Conservation (phyloP, 2,329 filamentous ascomycete species). For the Stenocarpella maydis region DNA sequence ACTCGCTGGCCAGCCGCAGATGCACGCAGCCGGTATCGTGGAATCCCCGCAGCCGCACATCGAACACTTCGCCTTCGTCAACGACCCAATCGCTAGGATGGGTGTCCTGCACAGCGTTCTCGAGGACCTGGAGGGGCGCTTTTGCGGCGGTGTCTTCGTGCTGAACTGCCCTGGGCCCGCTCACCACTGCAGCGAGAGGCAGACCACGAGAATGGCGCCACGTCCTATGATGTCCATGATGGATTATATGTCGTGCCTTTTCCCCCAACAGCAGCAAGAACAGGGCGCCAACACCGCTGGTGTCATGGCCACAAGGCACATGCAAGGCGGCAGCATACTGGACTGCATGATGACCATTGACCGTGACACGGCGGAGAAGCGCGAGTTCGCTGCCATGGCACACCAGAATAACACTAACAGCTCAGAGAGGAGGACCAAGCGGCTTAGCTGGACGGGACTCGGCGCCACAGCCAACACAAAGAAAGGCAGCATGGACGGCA, state of each 20-base stretch:
- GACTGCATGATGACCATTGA: conserved; percentile 48
- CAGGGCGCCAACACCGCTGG: conserved; percentile 31
- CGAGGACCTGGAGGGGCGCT: conserved; percentile 47
- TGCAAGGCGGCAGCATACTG: conserved; percentile 39
- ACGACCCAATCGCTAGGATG: conserved; percentile 50
- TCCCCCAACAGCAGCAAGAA: conserved; percentile 43
- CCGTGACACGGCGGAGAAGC: conserved; percentile 51
- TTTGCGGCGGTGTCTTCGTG: conserved; percentile 51
- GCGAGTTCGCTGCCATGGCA: conserved; percentile 51
- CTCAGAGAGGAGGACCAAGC: conserved; percentile 40
- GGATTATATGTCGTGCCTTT: conserved; percentile 49
- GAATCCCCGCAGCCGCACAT: conserved; percentile 43
- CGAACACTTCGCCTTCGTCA: conserved; percentile 47
- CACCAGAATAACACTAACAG: conserved; percentile 41
- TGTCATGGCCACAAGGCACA: conserved; percentile 24
- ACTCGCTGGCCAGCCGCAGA: conserved; percentile 15
- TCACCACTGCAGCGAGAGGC: neutral
- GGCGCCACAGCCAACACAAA: conserved; percentile 44
- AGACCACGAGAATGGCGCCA: neutral
- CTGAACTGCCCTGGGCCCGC: conserved; percentile 38
- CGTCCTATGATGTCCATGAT: conserved; percentile 40
- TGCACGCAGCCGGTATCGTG: conserved; percentile 35
- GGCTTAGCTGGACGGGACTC: conserved; percentile 52
- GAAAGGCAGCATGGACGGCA: conserved; percentile 45
- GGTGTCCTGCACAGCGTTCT: conserved; percentile 49